These are phyloP conservation scores for Lyophyllum atratum DNA, from an alignment of 768 basidiomycete genomes.

Conservation along the genomic window DNA sequence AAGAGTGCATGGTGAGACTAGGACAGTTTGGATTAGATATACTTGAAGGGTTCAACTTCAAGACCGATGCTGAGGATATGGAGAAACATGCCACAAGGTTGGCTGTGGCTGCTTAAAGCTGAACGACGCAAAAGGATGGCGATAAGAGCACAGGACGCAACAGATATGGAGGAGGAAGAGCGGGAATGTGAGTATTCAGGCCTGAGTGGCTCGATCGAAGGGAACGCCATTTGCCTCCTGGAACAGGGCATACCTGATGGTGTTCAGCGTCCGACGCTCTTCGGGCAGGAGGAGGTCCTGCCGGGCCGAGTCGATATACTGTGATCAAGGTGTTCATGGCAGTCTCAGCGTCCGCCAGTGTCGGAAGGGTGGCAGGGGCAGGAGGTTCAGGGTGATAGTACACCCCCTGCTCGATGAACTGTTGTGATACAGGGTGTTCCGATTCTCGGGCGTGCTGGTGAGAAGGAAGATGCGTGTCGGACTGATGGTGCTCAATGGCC, in stretches of 20 bases:
- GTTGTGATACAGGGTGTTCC: neutral
- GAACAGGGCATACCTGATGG: slow-evolving; percentile 56
- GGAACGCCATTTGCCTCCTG: slow-evolving; percentile 37
- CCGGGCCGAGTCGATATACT: slow-evolving; percentile 45
- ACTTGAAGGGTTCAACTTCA: neutral
- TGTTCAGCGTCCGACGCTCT: slow-evolving; percentile 42
- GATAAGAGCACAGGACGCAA: neutral
- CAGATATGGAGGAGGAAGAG: neutral
- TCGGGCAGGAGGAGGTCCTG: slow-evolving; percentile 27
- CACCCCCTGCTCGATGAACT: neutral
- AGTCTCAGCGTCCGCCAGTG: slow-evolving; percentile 52
- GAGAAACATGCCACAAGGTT: neutral
- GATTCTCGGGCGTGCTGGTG: slow-evolving; percentile 1
- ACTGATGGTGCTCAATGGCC: neutral
- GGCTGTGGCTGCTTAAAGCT: neutral
- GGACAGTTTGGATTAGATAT: neutral
- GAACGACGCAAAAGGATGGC: neutral
- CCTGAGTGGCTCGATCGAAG: slow-evolving; percentile 12
- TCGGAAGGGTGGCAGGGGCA: slow-evolving; percentile 26
- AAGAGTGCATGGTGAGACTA: neutral
- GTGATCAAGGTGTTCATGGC: slow-evolving; percentile 55
- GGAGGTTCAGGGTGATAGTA: slow-evolving; percentile 1
- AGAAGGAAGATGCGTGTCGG: neutral
- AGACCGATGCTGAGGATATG: neutral
- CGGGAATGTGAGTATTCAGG: neutral